Base-by-base conservation (phyloP, 805 yeast genomes). In the Yamadazyma tumulicola region DNA sequence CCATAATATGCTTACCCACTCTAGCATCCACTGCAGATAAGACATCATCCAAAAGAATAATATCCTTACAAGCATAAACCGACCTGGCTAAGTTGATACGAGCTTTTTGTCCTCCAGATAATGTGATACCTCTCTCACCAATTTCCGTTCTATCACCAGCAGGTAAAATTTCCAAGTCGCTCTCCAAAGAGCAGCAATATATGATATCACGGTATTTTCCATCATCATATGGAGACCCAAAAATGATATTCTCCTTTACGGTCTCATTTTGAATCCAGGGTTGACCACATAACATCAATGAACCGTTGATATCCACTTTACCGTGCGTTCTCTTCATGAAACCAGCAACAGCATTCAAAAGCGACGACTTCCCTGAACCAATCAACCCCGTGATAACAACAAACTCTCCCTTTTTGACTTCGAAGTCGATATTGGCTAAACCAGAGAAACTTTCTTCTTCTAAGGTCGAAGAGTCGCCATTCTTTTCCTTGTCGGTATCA, bases 101-200 rank as follows among this genome's bases (percentile, higher is more conserved):
- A 2, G 67, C 65, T 37, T 59, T 59, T 43, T 61, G 67, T 19
- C 67, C 67, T 11, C 67, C 67, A 12, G 64, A 57, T 27, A 61
- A 51, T 0, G 65, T 61, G 15, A 61, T 55, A 33, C 67, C 67
- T 29, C 62, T 42, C 43, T 61, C 65, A 40, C 67, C 67, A 38
- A 61, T 55, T 43, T 61, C 65, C 13, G 67, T 59, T 20, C 48
- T 34, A 39, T 60, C 66, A 31, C 64, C 64, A 20, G 60, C 64
- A 3, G 60, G 60, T 26, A 59, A 49, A 19, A 52, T 47, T 26
- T 54, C 57, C 26, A 59, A 49, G 41, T 59, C 65, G 29, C 53
- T 48, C 40, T 57, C 57, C 26, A 59, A 49, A 6, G 61, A 51
- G 40, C 65, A 59, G 5, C 55, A 39, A 37, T 55, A 51, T 10